Percentiles rank a stretch among this genome's conserved stretches.
Evolutionary conservation across 2,329 filamentous ascomycete genomes (phyloP).

Genomic region (Xylaria arbuscula): DNA sequence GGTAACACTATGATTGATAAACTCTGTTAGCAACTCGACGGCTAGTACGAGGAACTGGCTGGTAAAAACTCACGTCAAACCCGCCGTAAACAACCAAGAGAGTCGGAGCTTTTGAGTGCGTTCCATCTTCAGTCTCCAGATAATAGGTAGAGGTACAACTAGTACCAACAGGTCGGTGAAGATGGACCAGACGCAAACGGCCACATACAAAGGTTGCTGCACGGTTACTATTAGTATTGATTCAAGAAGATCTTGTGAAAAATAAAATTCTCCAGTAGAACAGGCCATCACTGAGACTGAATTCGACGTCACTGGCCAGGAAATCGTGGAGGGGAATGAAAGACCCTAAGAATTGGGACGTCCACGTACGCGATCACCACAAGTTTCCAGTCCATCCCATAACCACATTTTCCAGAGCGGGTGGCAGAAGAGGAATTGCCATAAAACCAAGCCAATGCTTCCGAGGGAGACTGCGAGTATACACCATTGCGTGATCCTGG

Average conservation of each 20-base stretch:
- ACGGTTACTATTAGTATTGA: constrained; percentile 7
- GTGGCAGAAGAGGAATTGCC: constrained; percentile 41
- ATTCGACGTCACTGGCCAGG: background rate
- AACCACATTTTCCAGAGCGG: constrained; percentile 39
- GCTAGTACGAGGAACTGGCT: background rate
- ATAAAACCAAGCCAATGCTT: constrained; percentile 35
- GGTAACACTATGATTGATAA: constrained; percentile 32
- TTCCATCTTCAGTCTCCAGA: constrained; percentile 41
- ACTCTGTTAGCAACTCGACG: constrained; percentile 10
- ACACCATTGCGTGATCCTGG: constrained; percentile 32
- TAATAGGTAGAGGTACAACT: constrained; percentile 35
- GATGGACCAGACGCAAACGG: constrained; percentile 40
- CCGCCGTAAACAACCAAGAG: constrained; percentile 38
- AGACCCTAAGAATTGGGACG: background rate
- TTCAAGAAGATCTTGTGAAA: background rate
- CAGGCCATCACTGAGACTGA: background rate
- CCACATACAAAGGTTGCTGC: constrained; percentile 36
- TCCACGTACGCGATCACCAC: constrained; percentile 40
- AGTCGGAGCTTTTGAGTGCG: constrained; percentile 38
- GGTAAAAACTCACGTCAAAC: constrained; percentile 32
- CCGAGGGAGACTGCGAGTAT: constrained; percentile 31
- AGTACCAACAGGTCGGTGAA: constrained; percentile 39
- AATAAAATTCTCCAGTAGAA: background rate
- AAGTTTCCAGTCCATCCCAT: constrained; percentile 40
- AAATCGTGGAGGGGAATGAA: background rate